Evolutionary conservation across 1,139 yeast genomes (phyloP), one percentile per base, ranked within the genome.

Genomic region (Candida smagusa): DNA sequence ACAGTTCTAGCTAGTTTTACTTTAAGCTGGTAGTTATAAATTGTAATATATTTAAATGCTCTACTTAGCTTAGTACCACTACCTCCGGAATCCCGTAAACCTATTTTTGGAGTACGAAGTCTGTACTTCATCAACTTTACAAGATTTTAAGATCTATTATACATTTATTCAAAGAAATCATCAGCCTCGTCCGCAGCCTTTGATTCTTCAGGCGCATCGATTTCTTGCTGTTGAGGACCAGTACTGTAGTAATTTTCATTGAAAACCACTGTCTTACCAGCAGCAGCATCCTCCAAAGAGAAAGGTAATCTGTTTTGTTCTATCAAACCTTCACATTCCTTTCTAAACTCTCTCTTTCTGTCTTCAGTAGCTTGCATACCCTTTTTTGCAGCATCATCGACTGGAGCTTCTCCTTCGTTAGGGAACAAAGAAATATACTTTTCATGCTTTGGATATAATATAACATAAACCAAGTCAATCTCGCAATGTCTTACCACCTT

Each of bases 381-480:
- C 42, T 62, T 64, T 45, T 66, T 70, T 13, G 71, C 74, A 28
- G 54, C 58, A 8, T 62, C 65, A 16, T 59, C 62, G 12, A 48
- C 55, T 7, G 54, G 58, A 13, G 60, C 61, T 7, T 58, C 50
- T 7, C 49, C 48, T 11, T 47, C 49, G 37, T 63, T 63, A 6
- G 86, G 87, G 56, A 79, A 92, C 43, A 92, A 63, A 0, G 97
- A 79, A 27, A 88, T 78, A 57, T 92, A 92, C 61, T 88, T 90
- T 50, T 79, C 80, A 36, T 81, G 74, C 53, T 77, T 78, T 25
- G 98, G 97, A 64, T 80, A 92, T 52, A 84, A 71, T 12, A 81
- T 72, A 13, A 84, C 79, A 54, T 92, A 92, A 25, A 86, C 86
- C 30, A 86, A 63, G 52, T 90, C 96, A 9, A 82, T 64, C 54